Evolutionary conservation across 2,329 filamentous ascomycete species (phyloP).

Genomic region (Lomentospora prolificans): DNA sequence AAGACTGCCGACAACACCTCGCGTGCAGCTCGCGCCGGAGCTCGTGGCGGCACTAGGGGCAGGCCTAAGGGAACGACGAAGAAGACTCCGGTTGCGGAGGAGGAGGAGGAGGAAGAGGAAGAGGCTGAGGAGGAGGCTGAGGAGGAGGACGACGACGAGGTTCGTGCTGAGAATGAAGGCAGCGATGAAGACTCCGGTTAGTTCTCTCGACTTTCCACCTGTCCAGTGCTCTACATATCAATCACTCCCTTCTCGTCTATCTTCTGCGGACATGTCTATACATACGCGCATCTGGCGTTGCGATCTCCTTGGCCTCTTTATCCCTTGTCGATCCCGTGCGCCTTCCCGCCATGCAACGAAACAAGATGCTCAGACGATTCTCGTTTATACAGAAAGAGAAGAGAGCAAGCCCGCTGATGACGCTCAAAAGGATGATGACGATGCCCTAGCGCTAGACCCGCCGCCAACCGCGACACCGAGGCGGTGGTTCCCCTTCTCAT

Average conservation of each 20-base stretch:
- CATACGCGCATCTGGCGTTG: too few relatives aligned
- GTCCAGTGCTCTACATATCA: too few relatives aligned
- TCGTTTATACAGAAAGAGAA: neutral
- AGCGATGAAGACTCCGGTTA: conserved; percentile 8
- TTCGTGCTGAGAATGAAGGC: conserved; percentile 1
- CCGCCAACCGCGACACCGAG: neutral
- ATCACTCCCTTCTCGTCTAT: neutral
- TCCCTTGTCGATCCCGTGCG: neutral
- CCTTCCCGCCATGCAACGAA: neutral
- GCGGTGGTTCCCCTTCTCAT: neutral
- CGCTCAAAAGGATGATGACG: conserved; percentile 5
- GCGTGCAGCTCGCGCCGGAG: neutral
- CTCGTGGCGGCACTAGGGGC: neutral
- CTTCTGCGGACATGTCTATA: neutral
- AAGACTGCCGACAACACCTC: neutral
- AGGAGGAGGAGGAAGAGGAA: neutral
- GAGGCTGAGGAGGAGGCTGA: conserved; percentile 17
- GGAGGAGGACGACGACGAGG: conserved; percentile 13
- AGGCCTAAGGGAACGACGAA: neutral
- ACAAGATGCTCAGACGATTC: neutral
- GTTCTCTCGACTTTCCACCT: too few relatives aligned
- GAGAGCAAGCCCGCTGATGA: conserved; percentile 5
- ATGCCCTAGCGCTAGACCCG: too few relatives aligned
- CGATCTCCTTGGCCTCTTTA: too few relatives aligned
- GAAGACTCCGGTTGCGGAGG: neutral